Base-by-base conservation (phyloP, 257 asterid genomes). In the Parsonsia alboflavescens region DNA sequence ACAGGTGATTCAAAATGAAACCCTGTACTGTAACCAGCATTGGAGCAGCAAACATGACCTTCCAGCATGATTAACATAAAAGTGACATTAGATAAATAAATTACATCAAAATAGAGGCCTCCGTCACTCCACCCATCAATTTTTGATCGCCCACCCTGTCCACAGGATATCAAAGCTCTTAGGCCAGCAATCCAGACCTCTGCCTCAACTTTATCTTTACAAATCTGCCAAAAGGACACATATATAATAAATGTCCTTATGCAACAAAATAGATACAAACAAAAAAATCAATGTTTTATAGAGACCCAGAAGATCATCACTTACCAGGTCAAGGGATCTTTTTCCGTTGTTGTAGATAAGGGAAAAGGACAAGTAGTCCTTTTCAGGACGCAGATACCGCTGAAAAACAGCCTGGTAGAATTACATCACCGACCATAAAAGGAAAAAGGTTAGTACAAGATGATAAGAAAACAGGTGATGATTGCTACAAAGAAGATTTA, bases 111-210 rank as follows among this genome's bases (percentile, higher is more conserved):
- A 80, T 81, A 82, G 83, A 91, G 89, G 81, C 90, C 96, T 65
- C 96, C 97, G 70, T 91, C 97, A 81, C 82, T 78, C 97, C 97
- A 91, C 75, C 98, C 97, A 79, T 94, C 97, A 88, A 91, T 92
- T 82, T 94, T 91, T 73, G 97, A 90, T 77, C 97, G 91, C 67
- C 96, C 96, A 71, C 87, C 90, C 85, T 87, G 96, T 79, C 95
- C 91, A 68, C 84, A 75, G 68, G 97, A 85, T 85, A 89, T 88
- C 84, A 93, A 77, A 64, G 96, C 87, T 87, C 85, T 88, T 57
- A 91, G 91, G 65, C 97, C 95, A 82, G 90, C 89, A 71, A 92
- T 91, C 97, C 97, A 91, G 83, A 86, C 89, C 87, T 91, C 95
- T 74, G 98, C 93, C 85, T 93, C 98, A 79, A 86, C 96, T 88